Evolutionary conservation across 2,329 filamentous ascomycete genomes (phyloP).

Genomic region (Tympanopsis confertula): DNA sequence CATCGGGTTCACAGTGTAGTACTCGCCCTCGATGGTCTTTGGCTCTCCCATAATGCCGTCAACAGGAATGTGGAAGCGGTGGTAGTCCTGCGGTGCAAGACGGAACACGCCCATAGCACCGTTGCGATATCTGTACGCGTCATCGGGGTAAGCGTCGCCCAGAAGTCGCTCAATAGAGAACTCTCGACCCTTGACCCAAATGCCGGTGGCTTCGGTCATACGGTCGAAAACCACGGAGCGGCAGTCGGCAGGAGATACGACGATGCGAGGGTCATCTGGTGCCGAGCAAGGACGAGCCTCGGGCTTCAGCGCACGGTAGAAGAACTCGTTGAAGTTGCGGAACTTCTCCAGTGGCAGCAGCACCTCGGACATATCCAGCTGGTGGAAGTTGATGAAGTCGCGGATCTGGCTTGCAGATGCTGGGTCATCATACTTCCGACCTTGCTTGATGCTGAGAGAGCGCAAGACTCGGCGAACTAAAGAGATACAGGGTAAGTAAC

Average conservation of each 20-base stretch:
- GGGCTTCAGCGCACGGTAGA: constrained; percentile 87
- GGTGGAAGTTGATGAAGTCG: constrained; percentile 88
- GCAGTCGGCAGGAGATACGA: constrained; percentile 90
- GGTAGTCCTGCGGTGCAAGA: constrained; percentile 92
- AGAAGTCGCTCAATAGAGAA: constrained; percentile 81
- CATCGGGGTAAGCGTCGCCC: constrained; percentile 79
- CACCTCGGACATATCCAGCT: constrained; percentile 86
- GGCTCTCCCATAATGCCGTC: constrained; percentile 80
- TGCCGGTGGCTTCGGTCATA: constrained; percentile 73
- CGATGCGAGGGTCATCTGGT: constrained; percentile 70
- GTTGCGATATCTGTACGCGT: constrained; percentile 69
- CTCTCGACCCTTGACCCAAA: constrained; percentile 96
- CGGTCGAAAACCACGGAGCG: constrained; percentile 87
- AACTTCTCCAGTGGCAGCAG: constrained; percentile 70
- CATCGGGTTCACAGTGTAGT: constrained; percentile 99
- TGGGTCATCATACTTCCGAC: constrained; percentile 91
- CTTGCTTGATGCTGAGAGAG: constrained; percentile 89
- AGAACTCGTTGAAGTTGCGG: constrained; percentile 98
- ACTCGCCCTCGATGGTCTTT: constrained; percentile 84
- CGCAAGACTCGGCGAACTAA: constrained; percentile 71
- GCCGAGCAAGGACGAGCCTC: constrained; percentile 79
- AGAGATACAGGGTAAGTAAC: not conserved
- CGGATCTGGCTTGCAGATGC: constrained; percentile 77
- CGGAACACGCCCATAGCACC: constrained; percentile 84
- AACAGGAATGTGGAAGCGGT: constrained; percentile 95